A percentile compares a stretch with the other conserved stretches of the same genome.
Evolutionary conservation across 108 stramenopile genomes (phyloP).

Genomic region (Seminavis robusta): DNA sequence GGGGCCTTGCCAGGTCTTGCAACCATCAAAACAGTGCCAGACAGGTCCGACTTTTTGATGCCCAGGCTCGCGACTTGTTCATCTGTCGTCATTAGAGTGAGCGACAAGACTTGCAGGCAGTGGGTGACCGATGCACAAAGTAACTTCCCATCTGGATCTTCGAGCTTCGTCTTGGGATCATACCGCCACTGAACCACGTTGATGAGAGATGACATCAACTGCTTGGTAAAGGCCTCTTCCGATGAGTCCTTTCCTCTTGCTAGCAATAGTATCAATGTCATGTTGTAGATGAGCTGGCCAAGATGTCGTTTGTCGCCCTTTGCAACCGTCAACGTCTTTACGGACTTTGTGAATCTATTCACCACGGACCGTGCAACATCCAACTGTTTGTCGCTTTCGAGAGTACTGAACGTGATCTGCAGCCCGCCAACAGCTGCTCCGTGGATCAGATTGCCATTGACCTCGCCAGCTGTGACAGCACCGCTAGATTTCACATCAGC

Average conservation of each 20-base stretch:
- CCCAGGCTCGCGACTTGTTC: neutral
- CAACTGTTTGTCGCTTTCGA: constrained; percentile 21
- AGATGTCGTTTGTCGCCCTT: constrained; percentile 14
- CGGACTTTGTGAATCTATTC: constrained; percentile 24
- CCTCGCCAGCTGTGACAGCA: neutral
- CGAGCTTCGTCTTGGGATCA: constrained; percentile 37
- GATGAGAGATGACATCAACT: constrained; percentile 21
- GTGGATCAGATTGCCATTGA: constrained; percentile 4
- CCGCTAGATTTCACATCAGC: constrained; percentile 5
- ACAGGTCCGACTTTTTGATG: neutral
- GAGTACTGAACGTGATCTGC: constrained; percentile 34
- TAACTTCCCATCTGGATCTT: constrained; percentile 22
- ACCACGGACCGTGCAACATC: constrained; percentile 10
- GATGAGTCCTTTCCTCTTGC: constrained; percentile 29
- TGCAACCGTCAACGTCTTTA: constrained; percentile 26
- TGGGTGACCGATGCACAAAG: constrained; percentile 66
- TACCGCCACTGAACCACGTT: constrained; percentile 39
- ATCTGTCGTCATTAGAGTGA: constrained; percentile 9
- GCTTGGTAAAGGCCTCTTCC: constrained; percentile 11
- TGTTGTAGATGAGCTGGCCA: constrained; percentile 46
- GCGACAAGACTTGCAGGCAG: constrained; percentile 45
- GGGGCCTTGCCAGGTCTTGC: constrained; percentile 57
- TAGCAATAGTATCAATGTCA: constrained; percentile 40
- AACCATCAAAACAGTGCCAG: constrained; percentile 41
- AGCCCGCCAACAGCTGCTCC: constrained; percentile 37